phyloP scores from a whole-genome alignment of 208 protist species.

The Crithidia thermophila region DNA sequence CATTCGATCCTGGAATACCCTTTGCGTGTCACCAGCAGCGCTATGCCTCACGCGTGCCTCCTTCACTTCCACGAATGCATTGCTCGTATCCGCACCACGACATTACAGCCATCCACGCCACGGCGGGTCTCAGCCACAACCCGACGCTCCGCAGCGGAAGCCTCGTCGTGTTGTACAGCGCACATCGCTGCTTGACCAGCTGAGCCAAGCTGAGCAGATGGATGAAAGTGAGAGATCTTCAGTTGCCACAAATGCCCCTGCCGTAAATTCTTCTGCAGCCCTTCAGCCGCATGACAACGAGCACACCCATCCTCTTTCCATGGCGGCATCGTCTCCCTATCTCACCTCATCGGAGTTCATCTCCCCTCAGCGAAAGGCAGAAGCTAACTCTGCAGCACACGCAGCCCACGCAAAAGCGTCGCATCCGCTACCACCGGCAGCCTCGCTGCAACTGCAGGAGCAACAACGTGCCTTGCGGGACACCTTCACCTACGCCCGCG shows the following conservation, averaged over 20 bases:
- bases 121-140: no score
- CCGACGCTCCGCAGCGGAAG: no score
- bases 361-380: not conserved
- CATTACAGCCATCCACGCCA: no score
- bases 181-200: constrained; percentile 18
- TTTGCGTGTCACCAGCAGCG: no score
- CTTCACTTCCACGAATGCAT: not conserved
- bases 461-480: constrained; percentile 30
- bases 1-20: no score
- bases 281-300: not conserved
- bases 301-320: not conserved
- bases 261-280: not conserved
- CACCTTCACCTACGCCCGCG: constrained; percentile 33
- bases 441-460: constrained; percentile 9
- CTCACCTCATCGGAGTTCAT: constrained; percentile 7
- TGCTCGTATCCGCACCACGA: no score
- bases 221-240: no score
- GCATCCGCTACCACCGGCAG: not conserved
- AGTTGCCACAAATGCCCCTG: not conserved
- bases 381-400: constrained; percentile 1
- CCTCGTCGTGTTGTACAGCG: constrained; percentile 8
- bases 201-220: constrained; percentile 1
- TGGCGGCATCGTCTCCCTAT: not conserved
- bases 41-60: not conserved
- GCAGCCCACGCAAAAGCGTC: not conserved